Percentiles rank a stretch among this genome's conserved stretches.
phyloP scores from a whole-genome alignment of 2,329 filamentous ascomycete species.

The Fonsecaea erecta region DNA sequence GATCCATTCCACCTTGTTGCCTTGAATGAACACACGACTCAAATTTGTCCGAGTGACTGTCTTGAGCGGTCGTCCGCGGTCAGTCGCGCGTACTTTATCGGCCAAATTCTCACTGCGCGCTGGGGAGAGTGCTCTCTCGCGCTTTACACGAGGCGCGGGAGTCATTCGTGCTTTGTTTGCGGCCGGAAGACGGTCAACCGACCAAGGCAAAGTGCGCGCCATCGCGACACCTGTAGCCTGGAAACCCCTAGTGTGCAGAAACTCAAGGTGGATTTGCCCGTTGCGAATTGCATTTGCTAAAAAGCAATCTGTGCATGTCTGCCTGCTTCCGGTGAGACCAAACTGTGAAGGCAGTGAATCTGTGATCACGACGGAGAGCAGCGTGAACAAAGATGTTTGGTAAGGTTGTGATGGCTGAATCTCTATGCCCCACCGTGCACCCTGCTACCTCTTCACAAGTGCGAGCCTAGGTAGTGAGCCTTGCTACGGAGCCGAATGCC shows the following conservation, averaged over 20 bases:
- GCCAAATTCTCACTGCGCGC: conserved; percentile 1
- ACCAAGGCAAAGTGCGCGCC: conserved; percentile 37
- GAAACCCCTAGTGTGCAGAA: not conserved
- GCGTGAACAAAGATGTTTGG: not conserved
- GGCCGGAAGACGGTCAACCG: conserved; percentile 16
- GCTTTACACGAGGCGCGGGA: conserved; percentile 5
- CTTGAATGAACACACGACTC: conserved; percentile 4
- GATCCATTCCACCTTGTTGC: not conserved
- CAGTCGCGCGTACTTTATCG: not conserved
- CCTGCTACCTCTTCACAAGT: not conserved
- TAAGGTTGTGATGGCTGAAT: not conserved
- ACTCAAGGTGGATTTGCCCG: conserved; percentile 28
- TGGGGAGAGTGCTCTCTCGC: conserved; percentile 6
- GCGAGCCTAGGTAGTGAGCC: too few relatives aligned
- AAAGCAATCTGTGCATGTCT: conserved; percentile 16
- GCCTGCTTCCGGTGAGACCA: not conserved
- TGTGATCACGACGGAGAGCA: not conserved
- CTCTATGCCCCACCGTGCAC: not conserved
- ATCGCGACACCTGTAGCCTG: conserved; percentile 11
- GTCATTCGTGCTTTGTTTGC: conserved; percentile 20
- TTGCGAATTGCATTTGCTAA: conserved; percentile 9
- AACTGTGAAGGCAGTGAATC: not conserved
- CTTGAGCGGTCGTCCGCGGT: not conserved
- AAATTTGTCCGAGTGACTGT: not conserved
- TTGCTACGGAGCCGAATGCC: not conserved